Base-by-base conservation (phyloP, 1,139 yeast genomes). In the Geotrichum europaeum region DNA sequence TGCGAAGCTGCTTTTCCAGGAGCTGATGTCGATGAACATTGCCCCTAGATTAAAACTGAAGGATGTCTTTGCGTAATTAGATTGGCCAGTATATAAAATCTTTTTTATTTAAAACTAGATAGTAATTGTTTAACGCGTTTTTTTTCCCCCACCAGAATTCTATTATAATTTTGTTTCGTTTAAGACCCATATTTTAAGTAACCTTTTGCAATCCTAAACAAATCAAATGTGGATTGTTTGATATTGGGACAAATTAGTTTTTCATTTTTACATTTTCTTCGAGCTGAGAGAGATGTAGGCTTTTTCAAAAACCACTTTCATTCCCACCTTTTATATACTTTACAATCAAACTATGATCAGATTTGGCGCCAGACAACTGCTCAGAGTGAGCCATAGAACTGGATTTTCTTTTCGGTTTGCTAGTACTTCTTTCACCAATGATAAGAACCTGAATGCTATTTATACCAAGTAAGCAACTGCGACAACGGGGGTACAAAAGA, bases 1-100 rank as follows among this genome's bases (percentile, higher is more conserved):
- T 28, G 98, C 98, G 56, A 94, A 94, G 75, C 80, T 94, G 69
- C 78, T 94, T 67, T 94, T 94, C 89, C 98, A 94, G 76, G 99
- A 94, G 73, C 82, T 94, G 69, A 81, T 94, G 72, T 89, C 97
- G 25, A 94, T 94, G 99, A 94, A 94, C 75, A 94, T 94, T 73
- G 98, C 99, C 2, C 99, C 99, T 63, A 82, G 98, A 70, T 79
- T 95, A 73, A 87, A 86, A 74, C 77, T 94, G 67, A 95, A 92
- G 47, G 97, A 92, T 74, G 95, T 88, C 12, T 90, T 90, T 68
- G 60, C 60, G 28, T 10, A n/a, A 49, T 18, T 18, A 40, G 18
- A 40, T 15, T 40, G 20, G 22, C 20, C 9, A 40, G 18, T 15
- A 40, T 40, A 12, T 34, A 13, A 34, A 34, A 34, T 12, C 6